Conservation (phyloP, 1,284 basidiomycete species). For the Mixia osmundae region DNA sequence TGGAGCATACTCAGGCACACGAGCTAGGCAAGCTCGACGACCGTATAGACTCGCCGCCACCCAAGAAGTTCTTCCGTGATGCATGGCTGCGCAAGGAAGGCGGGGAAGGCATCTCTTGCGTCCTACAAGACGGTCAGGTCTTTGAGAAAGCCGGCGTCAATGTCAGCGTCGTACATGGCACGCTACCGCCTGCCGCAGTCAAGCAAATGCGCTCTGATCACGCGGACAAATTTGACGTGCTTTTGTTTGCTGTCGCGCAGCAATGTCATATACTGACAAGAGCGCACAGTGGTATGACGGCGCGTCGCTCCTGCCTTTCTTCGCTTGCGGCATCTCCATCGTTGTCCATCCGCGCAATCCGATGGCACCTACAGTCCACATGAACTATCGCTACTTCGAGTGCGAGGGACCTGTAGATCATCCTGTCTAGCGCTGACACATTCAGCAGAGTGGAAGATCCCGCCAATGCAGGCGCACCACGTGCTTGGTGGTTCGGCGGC, state of each 20-base stretch:
- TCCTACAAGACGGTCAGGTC: conserved; percentile 45
- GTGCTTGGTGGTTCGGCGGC: conserved; percentile 97
- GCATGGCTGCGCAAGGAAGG: conserved; percentile 63
- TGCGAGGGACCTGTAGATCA: conserved; percentile 6
- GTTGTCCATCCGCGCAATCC: conserved; percentile 90
- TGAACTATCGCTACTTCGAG: conserved; percentile 97
- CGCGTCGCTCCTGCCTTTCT: conserved; percentile 51
- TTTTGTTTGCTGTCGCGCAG: conserved; percentile 16
- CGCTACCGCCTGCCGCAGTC: conserved; percentile 65
- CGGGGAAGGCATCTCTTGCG: conserved; percentile 67
- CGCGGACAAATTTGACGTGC: conserved; percentile 26
- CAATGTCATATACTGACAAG: conserved; percentile 22
- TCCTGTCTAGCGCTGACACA: not conserved
- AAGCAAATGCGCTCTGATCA: conserved; percentile 89
- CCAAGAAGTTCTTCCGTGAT: conserved; percentile 52
- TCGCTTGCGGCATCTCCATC: conserved; percentile 71
- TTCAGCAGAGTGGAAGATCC: conserved; percentile 8
- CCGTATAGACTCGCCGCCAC: conserved; percentile 10
- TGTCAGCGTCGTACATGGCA: conserved; percentile 75
- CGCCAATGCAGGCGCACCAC: conserved; percentile 16
- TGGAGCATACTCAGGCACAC: conserved; percentile 36
- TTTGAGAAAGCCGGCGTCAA: conserved; percentile 96
- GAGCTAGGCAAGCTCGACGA: conserved; percentile 3
- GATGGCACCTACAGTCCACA: conserved; percentile 37
- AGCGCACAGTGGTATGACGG: conserved; percentile 34